Evolutionary conservation across 1,284 basidiomycete species (phyloP).

Genomic region (Boletellus dicymbophilus): DNA sequence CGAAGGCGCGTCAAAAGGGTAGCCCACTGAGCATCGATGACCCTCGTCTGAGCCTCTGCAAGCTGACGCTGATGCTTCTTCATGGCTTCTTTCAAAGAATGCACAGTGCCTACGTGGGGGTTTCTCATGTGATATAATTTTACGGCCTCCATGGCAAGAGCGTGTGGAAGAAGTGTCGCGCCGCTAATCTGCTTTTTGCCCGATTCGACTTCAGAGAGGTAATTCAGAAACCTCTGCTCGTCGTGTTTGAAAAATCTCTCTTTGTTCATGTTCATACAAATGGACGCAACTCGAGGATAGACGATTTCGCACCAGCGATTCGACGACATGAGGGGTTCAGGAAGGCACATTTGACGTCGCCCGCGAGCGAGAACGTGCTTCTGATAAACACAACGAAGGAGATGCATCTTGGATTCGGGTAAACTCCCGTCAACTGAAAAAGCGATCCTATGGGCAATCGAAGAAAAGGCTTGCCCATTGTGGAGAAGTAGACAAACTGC

Average conservation of each 20-base stretch:
- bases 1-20: slow-evolving; percentile 53
- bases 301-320: slow-evolving; percentile 58
- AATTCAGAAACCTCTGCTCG: slow-evolving; percentile 53
- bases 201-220: slow-evolving; percentile 53
- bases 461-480: slow-evolving; percentile 26
- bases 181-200: slow-evolving; percentile 60
- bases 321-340: slow-evolving; percentile 64
- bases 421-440: slow-evolving; percentile 29
- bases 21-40: slow-evolving; percentile 67
- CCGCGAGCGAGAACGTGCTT: slow-evolving; percentile 59
- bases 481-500: slow-evolving; percentile 59
- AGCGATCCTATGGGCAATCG: slow-evolving; percentile 25
- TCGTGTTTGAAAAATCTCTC: slow-evolving; percentile 58
- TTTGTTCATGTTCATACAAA: slow-evolving; percentile 61
- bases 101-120: fast-evolving
- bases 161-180: slow-evolving; percentile 61
- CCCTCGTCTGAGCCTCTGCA: slow-evolving; percentile 38
- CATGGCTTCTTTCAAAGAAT: slow-evolving; percentile 13
- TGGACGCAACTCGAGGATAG: slow-evolving; percentile 57
- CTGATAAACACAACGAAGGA: slow-evolving; percentile 53
- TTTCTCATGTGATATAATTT: slow-evolving; percentile 6
- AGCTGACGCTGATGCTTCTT: slow-evolving; percentile 29
- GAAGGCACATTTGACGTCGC: slow-evolving; percentile 44
- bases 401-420: slow-evolving; percentile 32
- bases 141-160: slow-evolving; percentile 45